phyloP scores from a whole-genome alignment of 768 basidiomycete genomes.

The Candolleomyces eurysporus region DNA sequence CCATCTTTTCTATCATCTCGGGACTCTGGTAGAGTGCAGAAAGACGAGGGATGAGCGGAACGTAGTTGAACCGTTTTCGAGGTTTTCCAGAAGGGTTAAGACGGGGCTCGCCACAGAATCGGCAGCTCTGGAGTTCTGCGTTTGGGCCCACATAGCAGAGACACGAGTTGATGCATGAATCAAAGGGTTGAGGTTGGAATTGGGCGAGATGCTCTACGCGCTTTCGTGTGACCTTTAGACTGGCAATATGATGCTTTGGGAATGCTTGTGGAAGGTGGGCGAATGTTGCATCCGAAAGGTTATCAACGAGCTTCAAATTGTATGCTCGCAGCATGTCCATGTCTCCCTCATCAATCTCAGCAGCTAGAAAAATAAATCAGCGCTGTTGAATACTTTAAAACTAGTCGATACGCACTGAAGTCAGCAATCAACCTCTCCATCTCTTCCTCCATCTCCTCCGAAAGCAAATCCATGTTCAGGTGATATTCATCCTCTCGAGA shows the following conservation, averaged over 20 bases:
- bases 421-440: background rate
- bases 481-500: background rate
- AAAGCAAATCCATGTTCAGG: background rate
- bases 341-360: background rate
- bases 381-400: background rate
- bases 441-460: background rate
- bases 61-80: constrained; percentile 28
- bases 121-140: constrained; percentile 22
- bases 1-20: constrained; percentile 17
- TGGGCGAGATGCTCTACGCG: constrained; percentile 26
- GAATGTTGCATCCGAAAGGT: background rate
- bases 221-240: background rate
- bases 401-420: background rate
- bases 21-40: constrained; percentile 18
- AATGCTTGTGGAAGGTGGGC: background rate
- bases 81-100: constrained; percentile 17
- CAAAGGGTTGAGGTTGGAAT: constrained; percentile 22
- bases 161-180: constrained; percentile 24
- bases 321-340: background rate
- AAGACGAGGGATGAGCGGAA: constrained; percentile 29
- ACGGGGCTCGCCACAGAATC: constrained; percentile 23
- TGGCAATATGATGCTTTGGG: background rate
- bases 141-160: constrained; percentile 19
- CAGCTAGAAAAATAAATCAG: too few species aligned
- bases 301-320: background rate